Percentiles rank a stretch among this genome's conserved stretches.
Evolutionary conservation across 208 protist species (phyloP).

Genomic region (Trypanosoma theileri): DNA sequence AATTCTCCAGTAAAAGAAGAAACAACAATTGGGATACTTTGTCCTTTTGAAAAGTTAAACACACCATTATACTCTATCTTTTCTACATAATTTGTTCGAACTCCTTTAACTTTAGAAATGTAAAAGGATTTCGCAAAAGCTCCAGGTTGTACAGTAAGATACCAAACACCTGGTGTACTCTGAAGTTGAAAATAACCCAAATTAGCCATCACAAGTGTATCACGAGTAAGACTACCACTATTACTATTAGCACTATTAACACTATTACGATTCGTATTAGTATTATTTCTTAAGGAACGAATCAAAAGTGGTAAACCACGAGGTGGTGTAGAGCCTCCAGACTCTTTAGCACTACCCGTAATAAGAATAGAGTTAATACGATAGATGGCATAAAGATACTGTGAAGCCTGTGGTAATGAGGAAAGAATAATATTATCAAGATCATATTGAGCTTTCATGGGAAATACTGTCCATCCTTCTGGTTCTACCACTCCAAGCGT

Average conservation of each 20-base stretch:
- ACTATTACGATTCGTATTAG: not conserved
- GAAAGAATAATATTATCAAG: conserved; percentile 96
- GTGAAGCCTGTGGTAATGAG: conserved; percentile 37
- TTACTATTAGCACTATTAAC: not conserved
- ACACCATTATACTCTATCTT: not conserved
- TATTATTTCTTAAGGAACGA: conserved; percentile 17
- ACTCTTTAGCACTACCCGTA: conserved; percentile 62
- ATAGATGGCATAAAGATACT: conserved; percentile 73
- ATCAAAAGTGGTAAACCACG: conserved; percentile 85
- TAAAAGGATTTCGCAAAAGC: conserved; percentile 54
- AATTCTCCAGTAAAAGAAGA: conserved; percentile 55
- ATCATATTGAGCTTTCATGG: conserved; percentile 80
- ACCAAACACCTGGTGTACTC: conserved; percentile 87
- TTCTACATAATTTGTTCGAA: conserved; percentile 12
- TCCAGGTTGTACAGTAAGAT: conserved; percentile 69
- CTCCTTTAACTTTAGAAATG: conserved; percentile 41
- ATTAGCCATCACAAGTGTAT: conserved; percentile 97
- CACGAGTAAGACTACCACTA: conserved; percentile 32
- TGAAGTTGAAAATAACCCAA: conserved; percentile 98
- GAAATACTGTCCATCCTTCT: conserved; percentile 88
- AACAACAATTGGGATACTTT: conserved; percentile 49
- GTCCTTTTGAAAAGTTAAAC: conserved; percentile 26
- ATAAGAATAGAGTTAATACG: conserved; percentile 90
- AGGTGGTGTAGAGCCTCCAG: conserved; percentile 25
- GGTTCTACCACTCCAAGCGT: conserved; percentile 90